A percentile compares a stretch with the other conserved stretches of the same genome.
Evolutionary conservation across 1,284 basidiomycete species (phyloP).

Genomic region (Cryptococcus jaspeensis): DNA sequence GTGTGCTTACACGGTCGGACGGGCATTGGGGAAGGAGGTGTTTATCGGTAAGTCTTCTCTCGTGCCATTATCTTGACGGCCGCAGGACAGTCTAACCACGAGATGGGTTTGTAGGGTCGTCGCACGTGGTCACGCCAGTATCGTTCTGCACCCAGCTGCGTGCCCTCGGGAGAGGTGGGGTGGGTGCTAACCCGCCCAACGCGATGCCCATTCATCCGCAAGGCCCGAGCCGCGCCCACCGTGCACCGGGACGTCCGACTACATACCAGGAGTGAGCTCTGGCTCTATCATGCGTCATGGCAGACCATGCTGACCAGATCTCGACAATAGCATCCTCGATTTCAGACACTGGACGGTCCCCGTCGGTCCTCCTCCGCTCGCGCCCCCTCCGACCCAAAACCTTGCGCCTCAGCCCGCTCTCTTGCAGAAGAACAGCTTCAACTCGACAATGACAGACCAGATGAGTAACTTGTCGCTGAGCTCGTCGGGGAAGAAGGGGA

Average conservation of each 20-base stretch:
- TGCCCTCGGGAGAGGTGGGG: constrained; percentile 71
- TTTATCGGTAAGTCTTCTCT: constrained; percentile 70
- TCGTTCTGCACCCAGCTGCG: constrained; percentile 83
- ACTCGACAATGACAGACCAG: constrained; percentile 16
- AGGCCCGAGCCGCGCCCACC: constrained; percentile 52
- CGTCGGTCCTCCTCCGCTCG: constrained; percentile 46
- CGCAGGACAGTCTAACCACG: constrained; percentile 2
- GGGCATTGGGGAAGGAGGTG: constrained; percentile 76
- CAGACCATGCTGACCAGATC: neutral
- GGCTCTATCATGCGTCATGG: neutral
- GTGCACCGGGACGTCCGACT: constrained; percentile 69
- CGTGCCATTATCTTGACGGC: neutral
- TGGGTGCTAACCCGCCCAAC: constrained; percentile 68
- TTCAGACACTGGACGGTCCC: constrained; percentile 48
- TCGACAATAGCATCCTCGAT: constrained; percentile 41
- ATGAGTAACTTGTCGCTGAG: constrained; percentile 25
- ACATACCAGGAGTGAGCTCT: constrained; percentile 58
- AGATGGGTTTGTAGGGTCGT: constrained; percentile 65
- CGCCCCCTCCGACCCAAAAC: constrained; percentile 28
- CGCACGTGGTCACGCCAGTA: constrained; percentile 79
- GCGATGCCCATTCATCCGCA: constrained; percentile 57
- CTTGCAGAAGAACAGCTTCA: constrained; percentile 18
- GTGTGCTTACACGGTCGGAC: constrained; percentile 77
- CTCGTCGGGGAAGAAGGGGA: constrained; percentile 26
- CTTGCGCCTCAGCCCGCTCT: constrained; percentile 8